A percentile compares a stretch with the other conserved stretches of the same genome.
phyloP scores from a whole-genome alignment of 1,139 yeast species.

The Blastobotrys apis region DNA sequence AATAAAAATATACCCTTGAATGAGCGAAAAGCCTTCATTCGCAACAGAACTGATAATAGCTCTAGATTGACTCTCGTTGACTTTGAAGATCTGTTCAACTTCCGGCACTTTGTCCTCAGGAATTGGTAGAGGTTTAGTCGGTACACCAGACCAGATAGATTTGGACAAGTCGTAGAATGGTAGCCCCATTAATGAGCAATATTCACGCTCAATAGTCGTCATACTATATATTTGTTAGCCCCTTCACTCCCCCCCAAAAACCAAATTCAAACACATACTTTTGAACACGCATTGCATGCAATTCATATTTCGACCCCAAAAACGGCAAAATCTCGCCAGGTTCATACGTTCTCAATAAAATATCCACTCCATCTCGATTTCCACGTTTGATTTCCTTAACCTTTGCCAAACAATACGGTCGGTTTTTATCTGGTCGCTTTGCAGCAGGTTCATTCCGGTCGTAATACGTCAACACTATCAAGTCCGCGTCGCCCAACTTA shows the following conservation, averaged over 20 bases:
- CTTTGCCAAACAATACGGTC: constrained; percentile 66
- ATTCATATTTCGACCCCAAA: constrained; percentile 58
- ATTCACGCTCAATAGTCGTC: constrained; percentile 93
- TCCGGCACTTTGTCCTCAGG: constrained; percentile 41
- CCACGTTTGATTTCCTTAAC: constrained; percentile 59
- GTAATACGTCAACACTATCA: constrained; percentile 59
- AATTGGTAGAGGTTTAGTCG: constrained; percentile 45
- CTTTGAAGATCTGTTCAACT: constrained; percentile 45
- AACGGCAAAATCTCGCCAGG: constrained; percentile 48
- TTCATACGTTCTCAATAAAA: constrained; percentile 64
- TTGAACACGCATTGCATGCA: constrained; percentile 69
- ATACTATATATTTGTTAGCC: constrained; percentile 36
- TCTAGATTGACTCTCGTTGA: constrained; percentile 83
- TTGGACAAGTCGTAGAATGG: constrained; percentile 71
- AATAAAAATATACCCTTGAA: constrained; percentile 58
- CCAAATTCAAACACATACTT: constrained; percentile 41
- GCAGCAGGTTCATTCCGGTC: constrained; percentile 33
- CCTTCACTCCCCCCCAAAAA: no score
- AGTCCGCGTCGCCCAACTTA: constrained; percentile 68
- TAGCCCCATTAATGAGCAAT: constrained; percentile 73
- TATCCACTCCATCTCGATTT: constrained; percentile 63
- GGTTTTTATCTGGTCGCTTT: constrained; percentile 18
- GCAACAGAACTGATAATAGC: constrained; percentile 75
- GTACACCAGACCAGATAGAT: constrained; percentile 61
- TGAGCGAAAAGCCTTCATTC: constrained; percentile 74